Percentiles rank a stretch among this genome's conserved stretches.
These are phyloP conservation scores for Biscutella auriculata DNA, from an alignment of 441 rosid genomes.

Conservation along the genomic window DNA sequence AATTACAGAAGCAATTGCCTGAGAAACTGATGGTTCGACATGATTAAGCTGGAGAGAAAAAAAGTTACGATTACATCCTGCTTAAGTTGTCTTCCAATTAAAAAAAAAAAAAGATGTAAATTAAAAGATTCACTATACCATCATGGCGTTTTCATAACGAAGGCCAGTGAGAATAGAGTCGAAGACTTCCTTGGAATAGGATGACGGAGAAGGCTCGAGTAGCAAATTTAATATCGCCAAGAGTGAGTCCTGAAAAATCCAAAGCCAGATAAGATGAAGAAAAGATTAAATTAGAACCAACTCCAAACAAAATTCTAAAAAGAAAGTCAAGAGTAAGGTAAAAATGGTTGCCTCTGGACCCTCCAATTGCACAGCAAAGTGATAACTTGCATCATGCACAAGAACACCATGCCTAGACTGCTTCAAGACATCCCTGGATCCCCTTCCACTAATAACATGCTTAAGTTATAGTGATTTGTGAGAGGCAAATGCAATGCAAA, in stretches of 20 bases:
- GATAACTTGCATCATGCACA: conserved; percentile 82
- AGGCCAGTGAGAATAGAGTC: conserved; percentile 43
- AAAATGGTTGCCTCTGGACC: conserved; percentile 81
- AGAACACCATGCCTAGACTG: conserved; percentile 55
- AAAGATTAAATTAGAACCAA: background rate
- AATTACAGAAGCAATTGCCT: conserved; percentile 55
- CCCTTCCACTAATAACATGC: conserved; percentile 93
- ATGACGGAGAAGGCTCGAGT: conserved; percentile 40
- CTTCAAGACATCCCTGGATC: conserved; percentile 78
- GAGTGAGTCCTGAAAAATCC: conserved; percentile 40
- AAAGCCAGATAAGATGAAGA: background rate
- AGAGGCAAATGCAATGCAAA: background rate
- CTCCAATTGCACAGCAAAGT: conserved; percentile 61
- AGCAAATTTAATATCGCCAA: conserved; percentile 41
- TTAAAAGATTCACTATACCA: conserved; percentile 33
- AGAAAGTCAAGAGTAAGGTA: conserved; percentile 7
- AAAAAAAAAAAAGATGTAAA: background rate
- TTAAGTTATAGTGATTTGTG: too few species aligned
- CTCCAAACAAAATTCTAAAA: background rate
- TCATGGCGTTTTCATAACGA: conserved; percentile 47
- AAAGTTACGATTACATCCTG: background rate
- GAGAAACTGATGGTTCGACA: conserved; percentile 41
- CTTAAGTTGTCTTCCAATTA: background rate
- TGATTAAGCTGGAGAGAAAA: conserved; percentile 53
- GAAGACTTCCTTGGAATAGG: conserved; percentile 24